A percentile compares a stretch with the other conserved stretches of the same genome.
Evolutionary conservation across 495 filamentous ascomycete species (phyloP).

Genomic region (Hyphodiscus hymeniophilus): DNA sequence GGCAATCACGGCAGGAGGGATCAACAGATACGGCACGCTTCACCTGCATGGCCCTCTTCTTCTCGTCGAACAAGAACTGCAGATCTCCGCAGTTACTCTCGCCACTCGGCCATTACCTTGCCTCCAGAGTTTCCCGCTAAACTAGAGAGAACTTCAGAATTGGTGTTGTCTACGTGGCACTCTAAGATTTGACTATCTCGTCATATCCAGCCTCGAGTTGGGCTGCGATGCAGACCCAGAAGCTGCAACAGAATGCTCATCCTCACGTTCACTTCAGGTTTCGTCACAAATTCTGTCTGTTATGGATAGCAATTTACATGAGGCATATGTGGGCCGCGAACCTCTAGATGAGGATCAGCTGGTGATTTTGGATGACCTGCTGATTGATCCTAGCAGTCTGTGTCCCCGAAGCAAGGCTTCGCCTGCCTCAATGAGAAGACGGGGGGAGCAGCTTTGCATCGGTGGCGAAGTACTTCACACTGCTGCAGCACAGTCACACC

Average conservation of each 20-base stretch:
- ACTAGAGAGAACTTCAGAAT: constrained; percentile 17
- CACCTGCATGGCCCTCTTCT: constrained; percentile 21
- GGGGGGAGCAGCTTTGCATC: constrained; percentile 1
- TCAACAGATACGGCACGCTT: constrained; percentile 13
- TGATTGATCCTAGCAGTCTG: constrained; percentile 1
- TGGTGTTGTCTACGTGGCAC: constrained; percentile 19
- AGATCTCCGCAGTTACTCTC: constrained; percentile 15
- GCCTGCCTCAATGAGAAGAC: not conserved
- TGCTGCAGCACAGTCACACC: not conserved
- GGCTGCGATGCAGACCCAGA: constrained; percentile 13
- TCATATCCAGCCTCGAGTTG: constrained; percentile 12
- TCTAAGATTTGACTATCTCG: constrained; percentile 20
- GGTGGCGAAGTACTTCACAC: constrained; percentile 10
- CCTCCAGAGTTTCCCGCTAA: not conserved
- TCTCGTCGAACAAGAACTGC: constrained; percentile 7
- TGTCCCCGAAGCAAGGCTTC: constrained; percentile 7
- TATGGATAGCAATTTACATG: too few relatives aligned
- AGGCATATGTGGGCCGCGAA: not conserved
- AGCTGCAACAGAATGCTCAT: constrained; percentile 11
- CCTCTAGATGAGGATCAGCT: not conserved
- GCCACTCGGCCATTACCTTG: constrained; percentile 9
- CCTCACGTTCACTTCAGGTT: constrained; percentile 14
- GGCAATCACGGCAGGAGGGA: constrained; percentile 13
- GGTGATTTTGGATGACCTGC: not conserved
- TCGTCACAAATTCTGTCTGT: constrained; percentile 14